phyloP scores from a whole-genome alignment of 495 filamentous ascomycete species.

The Barbatosphaeria neglecta region DNA sequence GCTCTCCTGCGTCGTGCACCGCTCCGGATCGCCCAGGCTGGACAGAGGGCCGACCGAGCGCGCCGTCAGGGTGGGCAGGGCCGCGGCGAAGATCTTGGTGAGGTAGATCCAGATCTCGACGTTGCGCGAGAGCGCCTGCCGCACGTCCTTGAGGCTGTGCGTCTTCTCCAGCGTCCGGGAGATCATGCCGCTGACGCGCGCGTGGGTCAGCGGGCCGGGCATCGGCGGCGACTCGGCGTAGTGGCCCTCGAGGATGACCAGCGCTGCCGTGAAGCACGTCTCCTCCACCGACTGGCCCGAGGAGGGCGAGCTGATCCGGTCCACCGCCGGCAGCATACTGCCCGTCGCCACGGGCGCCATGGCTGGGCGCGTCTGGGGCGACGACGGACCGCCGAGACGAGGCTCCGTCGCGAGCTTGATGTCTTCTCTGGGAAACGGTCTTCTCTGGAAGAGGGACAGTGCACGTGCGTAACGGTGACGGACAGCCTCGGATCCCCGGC shows the following conservation, averaged over 20 bases:
- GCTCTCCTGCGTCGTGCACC: conserved; percentile 43
- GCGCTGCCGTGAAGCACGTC: conserved; percentile 37
- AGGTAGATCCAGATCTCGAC: conserved; percentile 64
- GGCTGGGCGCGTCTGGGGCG: background rate
- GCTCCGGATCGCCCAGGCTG: conserved; percentile 28
- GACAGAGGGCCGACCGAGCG: conserved; percentile 25
- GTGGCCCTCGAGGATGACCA: conserved; percentile 44
- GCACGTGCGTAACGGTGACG: too few species aligned
- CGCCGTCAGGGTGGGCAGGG: conserved; percentile 22
- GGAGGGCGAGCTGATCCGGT: background rate
- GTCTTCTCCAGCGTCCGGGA: conserved; percentile 42
- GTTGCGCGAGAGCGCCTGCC: conserved; percentile 44
- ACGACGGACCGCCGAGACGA: background rate
- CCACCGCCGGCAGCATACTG: background rate
- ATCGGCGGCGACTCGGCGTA: conserved; percentile 37
- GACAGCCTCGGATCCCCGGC: too few species aligned
- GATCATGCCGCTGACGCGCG: conserved; percentile 35
- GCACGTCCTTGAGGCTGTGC: conserved; percentile 39
- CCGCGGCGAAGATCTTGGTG: conserved; percentile 22
- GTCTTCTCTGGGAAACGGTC: too few species aligned
- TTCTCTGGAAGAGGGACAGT: too few species aligned
- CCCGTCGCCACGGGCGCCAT: background rate
- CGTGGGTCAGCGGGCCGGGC: conserved; percentile 31
- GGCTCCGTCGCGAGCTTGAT: too few species aligned
- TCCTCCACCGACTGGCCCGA: conserved; percentile 36